phyloP scores from a whole-genome alignment of 2,329 filamentous ascomycete species.

The Ceratocystiopsis brevicomis region DNA sequence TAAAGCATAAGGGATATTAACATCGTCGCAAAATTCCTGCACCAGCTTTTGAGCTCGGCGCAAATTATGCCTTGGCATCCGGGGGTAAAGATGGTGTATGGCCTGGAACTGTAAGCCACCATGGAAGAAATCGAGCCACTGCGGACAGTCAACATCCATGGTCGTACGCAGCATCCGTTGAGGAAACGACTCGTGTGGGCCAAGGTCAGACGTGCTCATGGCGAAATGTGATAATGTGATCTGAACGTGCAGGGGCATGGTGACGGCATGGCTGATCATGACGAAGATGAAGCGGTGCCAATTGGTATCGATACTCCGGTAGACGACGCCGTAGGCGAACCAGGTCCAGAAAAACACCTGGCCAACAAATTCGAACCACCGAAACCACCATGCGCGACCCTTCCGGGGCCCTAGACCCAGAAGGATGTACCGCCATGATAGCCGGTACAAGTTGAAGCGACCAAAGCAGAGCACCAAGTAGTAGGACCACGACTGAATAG shows the following conservation, averaged over 20 bases:
- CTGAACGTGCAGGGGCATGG: conserved; percentile 69
- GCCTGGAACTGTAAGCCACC: conserved; percentile 81
- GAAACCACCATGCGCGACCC: conserved; percentile 66
- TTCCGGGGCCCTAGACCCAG: conserved; percentile 50
- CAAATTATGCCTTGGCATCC: conserved; percentile 71
- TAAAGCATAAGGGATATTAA: conserved; percentile 66
- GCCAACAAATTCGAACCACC: conserved; percentile 59
- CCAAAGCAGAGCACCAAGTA: conserved; percentile 66
- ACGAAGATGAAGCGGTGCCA: conserved; percentile 55
- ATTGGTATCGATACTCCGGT: conserved; percentile 49
- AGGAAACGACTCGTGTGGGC: conserved; percentile 67
- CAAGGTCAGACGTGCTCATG: conserved; percentile 79
- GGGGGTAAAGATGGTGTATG: conserved; percentile 69
- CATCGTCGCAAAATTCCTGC: conserved; percentile 63
- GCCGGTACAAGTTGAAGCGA: conserved; percentile 69
- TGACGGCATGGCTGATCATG: conserved; percentile 61
- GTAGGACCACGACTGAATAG: conserved; percentile 65
- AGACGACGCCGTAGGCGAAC: conserved; percentile 70
- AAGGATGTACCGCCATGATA: conserved; percentile 64
- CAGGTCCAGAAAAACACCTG: conserved; percentile 70
- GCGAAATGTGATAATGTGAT: conserved; percentile 86
- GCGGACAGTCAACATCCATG: conserved; percentile 80
- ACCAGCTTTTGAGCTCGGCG: conserved; percentile 57
- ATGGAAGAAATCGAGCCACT: conserved; percentile 78
- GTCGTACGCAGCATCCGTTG: conserved; percentile 84